phyloP scores from a whole-genome alignment of 2,329 filamentous ascomycete genomes.

The Arthrobotrys iridis region DNA sequence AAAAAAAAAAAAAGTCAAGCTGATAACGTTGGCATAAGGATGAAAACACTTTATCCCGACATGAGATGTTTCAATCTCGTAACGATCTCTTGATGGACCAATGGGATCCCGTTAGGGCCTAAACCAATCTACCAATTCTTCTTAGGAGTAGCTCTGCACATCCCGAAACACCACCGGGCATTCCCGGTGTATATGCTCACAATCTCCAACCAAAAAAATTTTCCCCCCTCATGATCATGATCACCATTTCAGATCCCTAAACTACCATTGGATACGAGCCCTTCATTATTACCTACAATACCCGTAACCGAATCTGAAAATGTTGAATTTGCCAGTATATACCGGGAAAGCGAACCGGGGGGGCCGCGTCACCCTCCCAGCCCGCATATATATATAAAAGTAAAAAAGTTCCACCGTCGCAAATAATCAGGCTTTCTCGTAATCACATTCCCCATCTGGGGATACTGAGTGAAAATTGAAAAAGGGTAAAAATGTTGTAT shows the following conservation, averaged over 20 bases:
- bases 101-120: background rate
- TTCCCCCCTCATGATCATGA: background rate
- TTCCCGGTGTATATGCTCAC: slow-evolving; percentile 3
- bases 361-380: slow-evolving; percentile 43
- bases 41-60: background rate
- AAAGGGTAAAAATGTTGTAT: no score
- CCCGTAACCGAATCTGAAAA: no score
- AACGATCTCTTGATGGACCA: background rate
- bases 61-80: slow-evolving; percentile 9
- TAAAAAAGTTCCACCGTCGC: background rate
- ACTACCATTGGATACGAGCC: no score
- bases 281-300: no score
- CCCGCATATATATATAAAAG: background rate
- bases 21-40: slow-evolving; percentile 1
- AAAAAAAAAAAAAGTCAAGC: no score
- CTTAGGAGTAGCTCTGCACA: background rate
- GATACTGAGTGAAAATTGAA: no score
- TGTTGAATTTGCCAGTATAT: background rate
- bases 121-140: slow-evolving; percentile 4
- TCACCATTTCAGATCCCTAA: no score
- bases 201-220: background rate
- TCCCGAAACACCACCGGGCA: background rate
- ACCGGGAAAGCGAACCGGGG: background rate
- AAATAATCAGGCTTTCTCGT: slow-evolving; percentile 19
- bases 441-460: slow-evolving; percentile 48